A percentile compares a stretch with the other conserved stretches of the same genome.
These are phyloP conservation scores for Ogataea methanolica DNA, from an alignment of 805 yeast genomes.

Conservation along the genomic window DNA sequence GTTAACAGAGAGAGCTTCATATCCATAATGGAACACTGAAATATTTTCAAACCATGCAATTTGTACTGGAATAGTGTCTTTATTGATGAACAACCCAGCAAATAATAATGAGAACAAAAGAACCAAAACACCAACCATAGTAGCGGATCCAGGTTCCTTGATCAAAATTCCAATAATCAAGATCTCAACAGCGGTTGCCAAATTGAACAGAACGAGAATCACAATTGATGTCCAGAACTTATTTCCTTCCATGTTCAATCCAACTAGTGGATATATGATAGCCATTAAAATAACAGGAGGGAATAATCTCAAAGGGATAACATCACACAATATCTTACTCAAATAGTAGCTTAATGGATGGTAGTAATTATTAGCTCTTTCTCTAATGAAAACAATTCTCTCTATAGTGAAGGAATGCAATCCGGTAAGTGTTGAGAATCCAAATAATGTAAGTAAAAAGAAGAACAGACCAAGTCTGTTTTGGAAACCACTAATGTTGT, in stretches of 20 bases:
- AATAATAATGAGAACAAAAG: conserved; percentile 81
- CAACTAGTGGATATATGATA: conserved; percentile 86
- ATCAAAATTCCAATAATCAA: conserved; percentile 83
- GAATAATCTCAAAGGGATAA: conserved; percentile 85
- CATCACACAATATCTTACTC: conserved; percentile 85
- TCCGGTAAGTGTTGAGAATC: conserved; percentile 90
- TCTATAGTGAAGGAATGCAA: conserved; percentile 85
- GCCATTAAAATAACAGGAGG: conserved; percentile 83
- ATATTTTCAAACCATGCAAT: conserved; percentile 75
- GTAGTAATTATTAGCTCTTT: conserved; percentile 92
- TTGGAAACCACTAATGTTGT: conserved; percentile 95
- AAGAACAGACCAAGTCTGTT: conserved; percentile 91
- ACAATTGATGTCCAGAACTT: conserved; percentile 67
- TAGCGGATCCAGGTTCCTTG: conserved; percentile 88
- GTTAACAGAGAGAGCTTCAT: conserved; percentile 87
- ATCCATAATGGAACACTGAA: conserved; percentile 92
- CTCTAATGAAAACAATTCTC: conserved; percentile 84
- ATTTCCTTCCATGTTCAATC: conserved; percentile 71
- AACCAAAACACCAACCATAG: conserved; percentile 79
- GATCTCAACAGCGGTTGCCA: conserved; percentile 81
- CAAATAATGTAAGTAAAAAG: conserved; percentile 85
- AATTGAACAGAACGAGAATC: conserved; percentile 75
- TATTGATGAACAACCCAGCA: conserved; percentile 91
- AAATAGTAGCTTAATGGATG: conserved; percentile 80
- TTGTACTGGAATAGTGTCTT: conserved; percentile 45